phyloP scores from a whole-genome alignment of 1,284 basidiomycete genomes.

The Trametes sp. region DNA sequence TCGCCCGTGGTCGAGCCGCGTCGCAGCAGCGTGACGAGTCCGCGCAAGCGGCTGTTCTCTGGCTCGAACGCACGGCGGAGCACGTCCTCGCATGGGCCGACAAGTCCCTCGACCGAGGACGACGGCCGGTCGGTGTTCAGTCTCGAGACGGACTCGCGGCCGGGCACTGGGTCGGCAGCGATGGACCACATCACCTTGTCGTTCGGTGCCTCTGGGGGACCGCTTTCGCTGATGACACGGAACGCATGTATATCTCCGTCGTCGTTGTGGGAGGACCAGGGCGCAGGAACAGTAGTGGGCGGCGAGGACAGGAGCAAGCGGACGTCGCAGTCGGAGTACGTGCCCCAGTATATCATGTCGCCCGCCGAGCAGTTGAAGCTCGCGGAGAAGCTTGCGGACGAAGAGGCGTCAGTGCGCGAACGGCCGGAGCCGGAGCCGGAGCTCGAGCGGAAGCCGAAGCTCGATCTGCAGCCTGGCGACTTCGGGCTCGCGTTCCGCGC shows the following conservation, averaged over 20 bases:
- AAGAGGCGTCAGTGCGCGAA: conserved; percentile 45
- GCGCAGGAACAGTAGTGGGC: background rate
- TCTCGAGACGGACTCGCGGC: conserved; percentile 38
- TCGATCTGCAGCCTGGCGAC: conserved; percentile 38
- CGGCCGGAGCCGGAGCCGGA: conserved; percentile 24
- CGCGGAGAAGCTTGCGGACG: conserved; percentile 51
- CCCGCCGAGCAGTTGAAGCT: conserved; percentile 68
- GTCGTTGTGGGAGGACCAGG: conserved; percentile 59
- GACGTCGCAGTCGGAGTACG: conserved; percentile 52
- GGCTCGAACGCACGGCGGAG: conserved; percentile 58
- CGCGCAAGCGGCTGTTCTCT: conserved; percentile 68
- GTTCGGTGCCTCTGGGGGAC: conserved; percentile 36
- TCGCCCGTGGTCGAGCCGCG: conserved; percentile 32
- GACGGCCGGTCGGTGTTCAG: conserved; percentile 60
- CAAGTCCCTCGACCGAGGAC: conserved; percentile 52
- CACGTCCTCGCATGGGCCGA: conserved; percentile 52
- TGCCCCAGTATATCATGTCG: conserved; percentile 70
- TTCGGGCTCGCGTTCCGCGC: conserved; percentile 33
- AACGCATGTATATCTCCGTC: conserved; percentile 43
- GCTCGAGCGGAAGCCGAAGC: conserved; percentile 31
- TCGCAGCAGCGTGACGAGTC: conserved; percentile 29
- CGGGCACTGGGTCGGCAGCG: conserved; percentile 21
- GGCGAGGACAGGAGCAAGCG: conserved; percentile 25
- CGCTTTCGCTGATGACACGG: conserved; percentile 38
- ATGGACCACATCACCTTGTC: conserved; percentile 37